A percentile compares a stretch with the other conserved stretches of the same genome.
These are phyloP conservation scores for Clarkia xantiana DNA, from an alignment of 345 rosid species.

Conservation along the genomic window DNA sequence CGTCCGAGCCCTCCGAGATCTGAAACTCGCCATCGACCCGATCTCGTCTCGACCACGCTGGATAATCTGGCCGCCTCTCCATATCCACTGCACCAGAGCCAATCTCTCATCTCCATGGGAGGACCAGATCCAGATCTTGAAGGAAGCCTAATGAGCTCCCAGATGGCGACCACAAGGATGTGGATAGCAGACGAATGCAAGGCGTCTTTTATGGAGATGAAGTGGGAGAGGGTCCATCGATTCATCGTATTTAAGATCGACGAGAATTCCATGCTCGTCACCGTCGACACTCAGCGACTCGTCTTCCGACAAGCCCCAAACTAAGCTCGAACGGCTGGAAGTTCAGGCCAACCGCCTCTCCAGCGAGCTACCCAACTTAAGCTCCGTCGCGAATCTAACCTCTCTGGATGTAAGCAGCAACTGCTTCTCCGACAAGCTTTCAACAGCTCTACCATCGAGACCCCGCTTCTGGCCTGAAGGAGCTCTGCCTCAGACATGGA, in stretches of 20 bases:
- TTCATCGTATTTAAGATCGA: too few species aligned
- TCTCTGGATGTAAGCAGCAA: constrained; percentile 63
- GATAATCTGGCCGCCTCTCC: constrained; percentile 56
- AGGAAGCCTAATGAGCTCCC: constrained; percentile 37
- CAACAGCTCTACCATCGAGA: constrained; percentile 27
- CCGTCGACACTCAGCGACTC: constrained; percentile 28
- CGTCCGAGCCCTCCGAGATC: constrained; percentile 19
- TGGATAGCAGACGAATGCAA: too few species aligned
- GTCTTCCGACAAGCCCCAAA: constrained; percentile 37
- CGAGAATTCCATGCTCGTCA: constrained; percentile 31
- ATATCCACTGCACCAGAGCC: too few species aligned
- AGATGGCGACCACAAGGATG: too few species aligned
- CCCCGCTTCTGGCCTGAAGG: constrained; percentile 43
- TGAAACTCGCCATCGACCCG: constrained; percentile 21
- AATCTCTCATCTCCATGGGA: too few species aligned
- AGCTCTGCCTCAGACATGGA: constrained; percentile 62
- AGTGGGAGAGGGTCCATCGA: too few species aligned
- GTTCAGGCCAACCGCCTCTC: constrained; percentile 51
- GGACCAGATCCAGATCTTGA: too few species aligned
- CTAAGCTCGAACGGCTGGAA: constrained; percentile 46
- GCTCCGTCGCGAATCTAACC: constrained; percentile 34
- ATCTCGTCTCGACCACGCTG: constrained; percentile 53
- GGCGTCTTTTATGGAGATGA: too few species aligned
- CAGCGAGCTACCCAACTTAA: constrained; percentile 49
- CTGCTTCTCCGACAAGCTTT: constrained; percentile 39